A percentile compares a stretch with the other conserved stretches of the same genome.
These are phyloP conservation scores for Neonectria coccinea DNA, from an alignment of 2,329 filamentous ascomycete species.

Conservation along the genomic window DNA sequence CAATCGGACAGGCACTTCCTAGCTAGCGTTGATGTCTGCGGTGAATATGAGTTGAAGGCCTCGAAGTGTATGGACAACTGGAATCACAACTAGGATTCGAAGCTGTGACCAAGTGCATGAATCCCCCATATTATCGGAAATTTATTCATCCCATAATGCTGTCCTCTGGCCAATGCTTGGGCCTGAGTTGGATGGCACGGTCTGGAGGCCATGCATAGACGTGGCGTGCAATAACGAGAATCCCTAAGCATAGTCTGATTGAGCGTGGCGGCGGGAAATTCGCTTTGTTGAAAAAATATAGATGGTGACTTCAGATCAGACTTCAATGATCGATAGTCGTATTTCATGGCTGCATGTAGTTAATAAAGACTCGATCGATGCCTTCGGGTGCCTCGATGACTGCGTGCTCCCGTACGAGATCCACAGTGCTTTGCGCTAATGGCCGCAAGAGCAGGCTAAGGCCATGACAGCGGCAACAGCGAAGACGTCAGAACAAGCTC, in stretches of 20 bases:
- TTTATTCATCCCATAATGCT: slow-evolving; percentile 7
- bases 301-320: not conserved
- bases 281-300: not conserved
- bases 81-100: not conserved
- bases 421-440: slow-evolving; percentile 22
- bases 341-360: slow-evolving; percentile 2
- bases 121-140: slow-evolving; percentile 23
- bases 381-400: slow-evolving; percentile 4
- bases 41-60: not conserved
- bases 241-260: not conserved
- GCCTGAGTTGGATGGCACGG: slow-evolving; percentile 1
- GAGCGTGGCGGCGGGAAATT: not conserved
- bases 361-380: not conserved
- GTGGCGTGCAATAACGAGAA: not conserved
- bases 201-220: slow-evolving; percentile 17
- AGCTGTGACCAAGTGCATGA: slow-evolving; percentile 13
- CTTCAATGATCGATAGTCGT: not conserved
- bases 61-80: not conserved
- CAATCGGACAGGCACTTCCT: not conserved
- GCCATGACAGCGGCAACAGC: slow-evolving; percentile 24
- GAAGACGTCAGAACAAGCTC: slow-evolving; percentile 8
- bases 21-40: not conserved
- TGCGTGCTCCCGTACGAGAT: slow-evolving; percentile 5
- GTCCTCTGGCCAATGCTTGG: slow-evolving; percentile 14
- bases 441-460: slow-evolving; percentile 5